Base-by-base conservation (phyloP, 2,329 filamentous ascomycete genomes). In the Claviceps arundinis region DNA sequence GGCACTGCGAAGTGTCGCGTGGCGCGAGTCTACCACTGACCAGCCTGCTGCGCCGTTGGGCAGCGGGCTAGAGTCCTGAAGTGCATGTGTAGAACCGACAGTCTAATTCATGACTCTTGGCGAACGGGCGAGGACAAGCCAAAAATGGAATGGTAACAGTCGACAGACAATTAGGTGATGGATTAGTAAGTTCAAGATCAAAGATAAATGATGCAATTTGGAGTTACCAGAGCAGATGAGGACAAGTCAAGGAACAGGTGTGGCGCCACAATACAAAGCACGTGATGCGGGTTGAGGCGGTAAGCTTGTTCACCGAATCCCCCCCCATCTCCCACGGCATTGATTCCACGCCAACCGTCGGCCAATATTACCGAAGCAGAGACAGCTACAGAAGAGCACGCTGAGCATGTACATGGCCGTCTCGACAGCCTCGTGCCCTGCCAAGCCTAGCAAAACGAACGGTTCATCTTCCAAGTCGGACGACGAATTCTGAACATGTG, bases 361-460 rank as follows among this genome's bases (percentile, higher is more conserved):
- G 13, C 93, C 93, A 62, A 98, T 89, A 64, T 95, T 97, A 11
- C 93, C 93, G 73, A 98, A 96, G 68, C 90, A 96, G 9, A 97
- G 81, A 59, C 88, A 89, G 62, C 88, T 94, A 69, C 93, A 96
- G 65, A 96, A 98, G 49, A 98, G 70, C 26, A 97, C 89, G 62
- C 89, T 95, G 24, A 91, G 76, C 62, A 95, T 85, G 91, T 93
- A 98, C 4, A 89, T 87, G 13, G 82, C 84, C 17, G 85, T 78
- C 53, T 85, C 87, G 1, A 89, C 66, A 6, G 73, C 81, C 59
- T 87, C 80, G 50, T 81, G 77, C 50, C 71, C 78, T 53, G 77
- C 77, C 54, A 78, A 72, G 46, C 76, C 80, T 57, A 72, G 80
- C 56, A 75, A 54, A 38, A 57, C 53, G 40, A 56, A 56, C 38